Evolutionary conservation across 768 basidiomycete genomes (phyloP).

Genomic region (Suillus weaverae): DNA sequence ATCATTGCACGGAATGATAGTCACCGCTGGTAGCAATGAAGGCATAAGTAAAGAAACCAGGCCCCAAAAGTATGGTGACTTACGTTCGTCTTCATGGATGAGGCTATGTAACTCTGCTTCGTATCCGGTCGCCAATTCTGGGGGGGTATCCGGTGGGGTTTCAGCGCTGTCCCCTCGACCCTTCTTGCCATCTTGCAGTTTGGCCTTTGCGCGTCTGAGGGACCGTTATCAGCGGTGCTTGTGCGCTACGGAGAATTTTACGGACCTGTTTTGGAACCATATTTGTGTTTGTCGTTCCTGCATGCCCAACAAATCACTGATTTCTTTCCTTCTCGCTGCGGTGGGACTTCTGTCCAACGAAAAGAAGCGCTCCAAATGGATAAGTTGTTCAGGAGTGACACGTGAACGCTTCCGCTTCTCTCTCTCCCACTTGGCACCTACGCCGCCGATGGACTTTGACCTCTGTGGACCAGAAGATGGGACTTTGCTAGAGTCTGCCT

Average conservation of each 20-base stretch:
- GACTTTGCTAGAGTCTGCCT: conserved; percentile 31
- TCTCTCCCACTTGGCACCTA: conserved; percentile 35
- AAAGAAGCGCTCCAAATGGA: conserved; percentile 72
- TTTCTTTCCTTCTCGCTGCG: conserved; percentile 67
- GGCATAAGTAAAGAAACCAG: not conserved
- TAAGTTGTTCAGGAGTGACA: conserved; percentile 79
- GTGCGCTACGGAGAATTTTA: not conserved
- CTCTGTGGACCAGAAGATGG: conserved; percentile 38
- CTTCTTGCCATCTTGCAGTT: conserved; percentile 63
- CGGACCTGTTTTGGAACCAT: conserved; percentile 82
- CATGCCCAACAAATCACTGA: conserved; percentile 75
- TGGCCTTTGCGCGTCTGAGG: conserved; percentile 77
- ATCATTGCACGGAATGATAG: conserved; percentile 73
- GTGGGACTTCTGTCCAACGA: conserved; percentile 69
- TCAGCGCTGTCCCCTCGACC: conserved; percentile 34
- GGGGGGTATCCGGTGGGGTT: conserved; percentile 48
- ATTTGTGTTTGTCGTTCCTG: conserved; percentile 87
- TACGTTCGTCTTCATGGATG: conserved; percentile 79
- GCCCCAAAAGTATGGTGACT: conserved; percentile 28
- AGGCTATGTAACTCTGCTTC: conserved; percentile 61
- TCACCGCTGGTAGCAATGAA: conserved; percentile 51
- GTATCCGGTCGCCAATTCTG: conserved; percentile 50
- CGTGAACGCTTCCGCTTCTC: conserved; percentile 76
- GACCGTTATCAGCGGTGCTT: conserved; percentile 6
- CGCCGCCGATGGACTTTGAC: conserved; percentile 29